Conservation (phyloP, 208 protist species). For the Balamuthia mandrillaris region DNA sequence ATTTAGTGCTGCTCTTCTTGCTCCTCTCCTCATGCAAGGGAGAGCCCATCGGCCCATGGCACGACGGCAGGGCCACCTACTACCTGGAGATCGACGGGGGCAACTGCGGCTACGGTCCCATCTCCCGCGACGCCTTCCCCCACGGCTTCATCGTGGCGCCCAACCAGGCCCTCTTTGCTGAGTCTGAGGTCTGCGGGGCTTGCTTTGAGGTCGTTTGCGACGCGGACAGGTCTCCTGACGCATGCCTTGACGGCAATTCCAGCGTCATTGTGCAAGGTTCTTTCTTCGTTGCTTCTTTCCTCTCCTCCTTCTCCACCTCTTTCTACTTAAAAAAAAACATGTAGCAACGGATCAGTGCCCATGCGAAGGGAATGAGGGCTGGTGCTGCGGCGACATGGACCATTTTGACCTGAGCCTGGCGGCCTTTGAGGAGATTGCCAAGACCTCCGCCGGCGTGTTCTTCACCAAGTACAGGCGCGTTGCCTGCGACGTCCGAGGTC, state of each 20-base stretch:
- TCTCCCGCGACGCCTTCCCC: not conserved
- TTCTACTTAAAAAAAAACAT: no score
- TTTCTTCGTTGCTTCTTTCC: no score
- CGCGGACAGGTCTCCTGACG: not conserved
- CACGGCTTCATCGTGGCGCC: not conserved
- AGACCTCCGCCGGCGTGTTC: not conserved
- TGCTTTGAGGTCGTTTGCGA: conserved; percentile 23
- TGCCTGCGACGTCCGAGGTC: not conserved
- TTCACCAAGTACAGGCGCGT: not conserved
- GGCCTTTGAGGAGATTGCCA: conserved; percentile 21
- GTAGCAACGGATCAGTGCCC: conserved; percentile 25
- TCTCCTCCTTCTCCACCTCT: no score
- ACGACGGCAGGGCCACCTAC: not conserved
- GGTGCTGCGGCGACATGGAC: not conserved
- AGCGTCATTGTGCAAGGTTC: not conserved
- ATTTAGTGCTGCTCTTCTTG: no score
- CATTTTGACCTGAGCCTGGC: conserved; percentile 17
- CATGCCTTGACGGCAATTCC: not conserved
- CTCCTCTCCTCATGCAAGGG: no score
- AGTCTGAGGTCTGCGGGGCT: not conserved
- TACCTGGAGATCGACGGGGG: conserved; percentile 9
- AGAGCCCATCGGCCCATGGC: not conserved
- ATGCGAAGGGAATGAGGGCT: conserved; percentile 7
- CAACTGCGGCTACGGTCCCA: conserved; percentile 14
- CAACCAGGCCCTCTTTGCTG: conserved; percentile 1